Percentiles rank a stretch among this genome's conserved stretches.
These are phyloP conservation scores for Xylariaceae sp. DNA, from an alignment of 2,329 filamentous ascomycete genomes.

Conservation along the genomic window DNA sequence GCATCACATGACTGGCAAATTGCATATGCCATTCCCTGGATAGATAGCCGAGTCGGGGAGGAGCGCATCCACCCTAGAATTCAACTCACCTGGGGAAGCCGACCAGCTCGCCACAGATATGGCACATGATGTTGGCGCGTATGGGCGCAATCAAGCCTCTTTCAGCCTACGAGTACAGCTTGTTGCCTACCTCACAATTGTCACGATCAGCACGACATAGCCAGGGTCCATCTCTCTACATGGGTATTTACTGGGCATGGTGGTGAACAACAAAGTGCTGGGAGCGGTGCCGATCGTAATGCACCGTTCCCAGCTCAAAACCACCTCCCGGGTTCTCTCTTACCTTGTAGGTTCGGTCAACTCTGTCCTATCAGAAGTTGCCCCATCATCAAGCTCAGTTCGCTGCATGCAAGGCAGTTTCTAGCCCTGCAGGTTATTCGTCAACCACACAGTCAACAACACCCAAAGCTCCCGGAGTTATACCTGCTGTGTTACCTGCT, in stretches of 20 bases:
- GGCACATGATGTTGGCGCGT: conserved; percentile 16
- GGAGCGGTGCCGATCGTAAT: conserved; percentile 14
- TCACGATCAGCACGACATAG: conserved; percentile 24
- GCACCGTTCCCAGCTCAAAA: conserved; percentile 25
- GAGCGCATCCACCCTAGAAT: conserved; percentile 3
- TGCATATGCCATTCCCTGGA: conserved; percentile 6
- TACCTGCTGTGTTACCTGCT: conserved; percentile 5
- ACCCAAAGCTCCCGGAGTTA: conserved; percentile 14
- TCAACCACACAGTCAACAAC: conserved; percentile 22
- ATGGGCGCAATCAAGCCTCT: conserved; percentile 3
- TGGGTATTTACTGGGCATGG: conserved; percentile 13
- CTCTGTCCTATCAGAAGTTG: conserved; percentile 29
- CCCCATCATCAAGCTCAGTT: conserved; percentile 29
- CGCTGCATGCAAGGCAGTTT: conserved; percentile 26
- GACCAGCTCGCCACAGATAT: conserved; percentile 21
- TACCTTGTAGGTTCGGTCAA: conserved; percentile 18
- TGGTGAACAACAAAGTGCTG: conserved; percentile 14
- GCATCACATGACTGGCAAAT: conserved; percentile 11
- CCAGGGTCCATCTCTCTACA: conserved; percentile 17
- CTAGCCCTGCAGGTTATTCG: conserved; percentile 23
- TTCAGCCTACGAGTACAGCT: conserved; percentile 14
- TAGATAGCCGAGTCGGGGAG: conserved; percentile 3
- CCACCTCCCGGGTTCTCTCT: conserved; percentile 23
- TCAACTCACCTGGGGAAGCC: conserved; percentile 2
- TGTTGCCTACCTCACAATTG: conserved; percentile 20